A percentile compares a stretch with the other conserved stretches of the same genome.
Conservation (phyloP, 208 protist species). For the Angomonas ambiguus region DNA sequence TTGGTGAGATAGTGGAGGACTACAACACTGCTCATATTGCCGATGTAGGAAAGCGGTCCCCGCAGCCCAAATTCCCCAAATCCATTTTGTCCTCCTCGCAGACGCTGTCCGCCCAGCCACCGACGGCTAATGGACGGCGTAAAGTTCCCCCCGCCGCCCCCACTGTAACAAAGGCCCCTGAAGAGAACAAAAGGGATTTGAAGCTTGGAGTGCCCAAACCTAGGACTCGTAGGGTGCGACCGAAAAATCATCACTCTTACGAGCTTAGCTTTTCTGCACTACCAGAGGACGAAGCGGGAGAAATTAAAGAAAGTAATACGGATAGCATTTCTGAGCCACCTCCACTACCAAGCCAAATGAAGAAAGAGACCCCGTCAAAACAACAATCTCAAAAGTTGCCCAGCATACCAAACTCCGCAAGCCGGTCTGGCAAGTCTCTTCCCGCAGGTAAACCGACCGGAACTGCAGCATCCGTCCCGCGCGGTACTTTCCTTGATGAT, state of each 20-base stretch:
- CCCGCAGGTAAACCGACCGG: neutral
- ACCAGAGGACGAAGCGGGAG: constrained; percentile 28
- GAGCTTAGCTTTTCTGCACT: constrained; percentile 29
- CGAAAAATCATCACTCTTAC: neutral
- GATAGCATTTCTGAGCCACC: constrained; percentile 14
- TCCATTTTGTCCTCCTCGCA: too few species aligned
- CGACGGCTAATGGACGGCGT: too few species aligned
- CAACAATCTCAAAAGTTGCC: neutral
- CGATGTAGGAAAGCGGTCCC: neutral
- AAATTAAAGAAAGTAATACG: constrained; percentile 31
- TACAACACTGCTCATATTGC: neutral
- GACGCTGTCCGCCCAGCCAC: neutral
- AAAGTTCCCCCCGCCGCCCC: neutral
- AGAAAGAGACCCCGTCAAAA: neutral
- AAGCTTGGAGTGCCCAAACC: neutral
- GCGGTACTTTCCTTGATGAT: neutral
- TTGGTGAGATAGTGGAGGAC: constrained; percentile 5
- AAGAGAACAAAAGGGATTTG: neutral
- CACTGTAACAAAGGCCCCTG: constrained; percentile 8
- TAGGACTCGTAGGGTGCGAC: neutral
- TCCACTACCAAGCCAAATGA: neutral
- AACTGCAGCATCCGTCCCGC: neutral
- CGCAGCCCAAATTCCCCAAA: neutral
- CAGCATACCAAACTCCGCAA: neutral
- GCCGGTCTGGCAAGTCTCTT: neutral